Percentiles rank a stretch among this genome's conserved stretches.
Conservation (phyloP, 139 green algal genomes). For the Parachlorella kessleri region DNA sequence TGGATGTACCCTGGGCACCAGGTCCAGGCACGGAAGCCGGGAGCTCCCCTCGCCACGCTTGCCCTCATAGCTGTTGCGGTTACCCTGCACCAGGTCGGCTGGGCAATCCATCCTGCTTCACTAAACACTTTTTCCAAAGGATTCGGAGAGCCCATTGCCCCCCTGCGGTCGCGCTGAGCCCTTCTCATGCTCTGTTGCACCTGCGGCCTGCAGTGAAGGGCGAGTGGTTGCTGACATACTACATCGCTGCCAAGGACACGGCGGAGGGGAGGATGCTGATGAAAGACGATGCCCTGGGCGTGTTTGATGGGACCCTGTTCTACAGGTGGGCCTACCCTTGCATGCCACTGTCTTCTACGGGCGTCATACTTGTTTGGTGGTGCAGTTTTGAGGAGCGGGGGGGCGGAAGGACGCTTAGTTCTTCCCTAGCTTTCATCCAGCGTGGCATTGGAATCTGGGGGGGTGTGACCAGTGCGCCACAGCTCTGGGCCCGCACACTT, state of each 20-base stretch:
- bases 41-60: too few relatives aligned
- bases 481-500: not conserved
- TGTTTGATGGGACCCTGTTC: not conserved
- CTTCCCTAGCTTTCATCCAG: too few relatives aligned
- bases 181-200: too few relatives aligned
- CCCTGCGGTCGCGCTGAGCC: too few relatives aligned
- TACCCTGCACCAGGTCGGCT: too few relatives aligned
- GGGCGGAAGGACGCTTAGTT: not conserved
- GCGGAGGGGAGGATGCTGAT: not conserved
- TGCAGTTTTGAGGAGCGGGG: not conserved
- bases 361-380: not conserved
- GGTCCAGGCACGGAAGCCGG: too few relatives aligned
- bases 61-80: too few relatives aligned
- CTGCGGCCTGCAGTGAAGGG: not conserved
- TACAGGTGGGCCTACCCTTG: not conserved
- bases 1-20: too few relatives aligned
- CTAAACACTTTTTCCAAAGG: too few relatives aligned
- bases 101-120: too few relatives aligned
- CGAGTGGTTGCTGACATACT: not conserved
- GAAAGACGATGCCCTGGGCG: not conserved
- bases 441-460: too few relatives aligned
- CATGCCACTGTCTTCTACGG: not conserved
- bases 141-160: too few relatives aligned
- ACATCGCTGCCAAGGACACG: not conserved
- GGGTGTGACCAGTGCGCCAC: not conserved